These are phyloP conservation scores for Dothideomycetes sp. DNA, from an alignment of 2,329 filamentous ascomycete genomes.

Conservation along the genomic window DNA sequence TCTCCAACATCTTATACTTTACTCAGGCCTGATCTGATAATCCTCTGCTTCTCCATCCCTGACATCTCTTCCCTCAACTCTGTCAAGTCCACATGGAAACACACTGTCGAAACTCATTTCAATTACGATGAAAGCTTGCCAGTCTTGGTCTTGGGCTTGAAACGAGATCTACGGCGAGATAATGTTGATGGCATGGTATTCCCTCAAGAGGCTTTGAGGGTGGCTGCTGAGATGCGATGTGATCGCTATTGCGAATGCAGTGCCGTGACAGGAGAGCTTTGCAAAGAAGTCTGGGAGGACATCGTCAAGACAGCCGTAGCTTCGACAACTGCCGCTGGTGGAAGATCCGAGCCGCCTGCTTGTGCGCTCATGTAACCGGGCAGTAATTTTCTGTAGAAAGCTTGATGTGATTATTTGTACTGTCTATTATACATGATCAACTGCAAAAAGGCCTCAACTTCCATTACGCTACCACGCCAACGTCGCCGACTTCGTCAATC, in stretches of 20 bases:
- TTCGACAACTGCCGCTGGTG: conserved; percentile 47
- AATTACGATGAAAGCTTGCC: conserved; percentile 44
- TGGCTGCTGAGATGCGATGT: conserved; percentile 51
- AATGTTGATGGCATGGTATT: conserved; percentile 35
- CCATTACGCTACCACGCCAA: no score
- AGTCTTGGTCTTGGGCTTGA: conserved; percentile 50
- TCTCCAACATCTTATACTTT: conserved; percentile 50
- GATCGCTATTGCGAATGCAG: conserved; percentile 57
- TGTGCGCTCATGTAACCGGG: conserved; percentile 36
- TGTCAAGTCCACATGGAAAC: conserved; percentile 37
- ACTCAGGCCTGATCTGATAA: conserved; percentile 44
- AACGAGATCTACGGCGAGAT: conserved; percentile 46
- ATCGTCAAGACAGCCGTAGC: conserved; percentile 49
- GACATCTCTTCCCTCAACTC: conserved; percentile 42
- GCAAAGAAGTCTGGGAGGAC: conserved; percentile 52
- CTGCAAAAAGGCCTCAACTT: no score
- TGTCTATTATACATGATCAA: no score
- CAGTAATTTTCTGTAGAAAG: no score
- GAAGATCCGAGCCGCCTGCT: conserved; percentile 33
- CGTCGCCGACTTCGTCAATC: no score
- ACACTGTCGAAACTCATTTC: conserved; percentile 42
- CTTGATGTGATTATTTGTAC: no score
- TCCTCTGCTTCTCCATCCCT: conserved; percentile 51
- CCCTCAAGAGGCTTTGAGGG: conserved; percentile 39
- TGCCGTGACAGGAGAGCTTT: conserved; percentile 51